These are phyloP conservation scores for Metschnikowia dekortorum DNA, from an alignment of 805 yeast genomes.

Conservation along the genomic window DNA sequence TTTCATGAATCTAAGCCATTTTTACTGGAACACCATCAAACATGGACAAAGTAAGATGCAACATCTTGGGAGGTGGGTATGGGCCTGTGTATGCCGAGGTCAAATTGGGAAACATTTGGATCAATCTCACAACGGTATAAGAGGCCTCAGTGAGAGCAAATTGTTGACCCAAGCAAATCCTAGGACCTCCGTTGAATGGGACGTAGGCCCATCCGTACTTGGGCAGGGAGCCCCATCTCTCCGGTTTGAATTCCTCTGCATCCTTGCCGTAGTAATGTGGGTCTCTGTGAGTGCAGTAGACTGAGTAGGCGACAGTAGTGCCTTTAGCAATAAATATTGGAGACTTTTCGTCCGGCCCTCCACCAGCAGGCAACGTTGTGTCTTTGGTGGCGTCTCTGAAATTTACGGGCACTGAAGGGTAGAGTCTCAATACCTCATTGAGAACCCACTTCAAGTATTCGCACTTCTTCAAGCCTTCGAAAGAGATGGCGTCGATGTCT, in stretches of 20 bases:
- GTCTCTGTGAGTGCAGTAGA: conserved; percentile 19
- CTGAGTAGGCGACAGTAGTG: conserved; percentile 16
- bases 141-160: conserved; percentile 52
- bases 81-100: conserved; percentile 13
- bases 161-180: conserved; percentile 54
- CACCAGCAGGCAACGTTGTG: conserved; percentile 23
- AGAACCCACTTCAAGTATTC: conserved; percentile 35
- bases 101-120: conserved; percentile 28
- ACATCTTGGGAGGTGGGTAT: conserved; percentile 16
- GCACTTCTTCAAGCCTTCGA: conserved; percentile 37
- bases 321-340: conserved; percentile 17
- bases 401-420: conserved; percentile 28
- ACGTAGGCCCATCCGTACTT: conserved; percentile 45
- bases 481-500: conserved; percentile 27
- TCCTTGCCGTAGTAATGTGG: conserved; percentile 31
- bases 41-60: conserved; percentile 24
- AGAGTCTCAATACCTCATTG: conserved; percentile 34
- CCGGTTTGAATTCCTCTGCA: conserved; percentile 32
- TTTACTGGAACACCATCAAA: conserved; percentile 20
- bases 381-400: conserved; percentile 20
- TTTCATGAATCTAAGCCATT: conserved; percentile 3
- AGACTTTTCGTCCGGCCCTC: conserved; percentile 24
- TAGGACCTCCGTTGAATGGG: conserved; percentile 54
- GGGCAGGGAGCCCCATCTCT: conserved; percentile 32
- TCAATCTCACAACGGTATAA: conserved; percentile 37